Evolutionary conservation across 139 green algal species (phyloP).

Genomic region (Asterochloris sp.): DNA sequence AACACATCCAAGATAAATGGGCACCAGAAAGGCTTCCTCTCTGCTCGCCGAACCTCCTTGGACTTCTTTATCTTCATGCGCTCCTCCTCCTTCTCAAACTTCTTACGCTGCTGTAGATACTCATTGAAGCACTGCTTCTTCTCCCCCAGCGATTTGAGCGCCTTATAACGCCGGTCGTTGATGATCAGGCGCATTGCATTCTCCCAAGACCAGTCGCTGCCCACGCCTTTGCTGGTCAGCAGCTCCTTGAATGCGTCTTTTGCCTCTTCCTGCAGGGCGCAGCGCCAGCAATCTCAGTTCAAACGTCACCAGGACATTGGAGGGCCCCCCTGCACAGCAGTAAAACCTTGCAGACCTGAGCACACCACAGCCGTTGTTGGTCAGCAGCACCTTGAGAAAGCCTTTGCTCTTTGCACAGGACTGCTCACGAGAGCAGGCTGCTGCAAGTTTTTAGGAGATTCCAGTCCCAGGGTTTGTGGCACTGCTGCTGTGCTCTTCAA

Average conservation of each 20-base stretch:
- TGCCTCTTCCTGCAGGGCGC: slow-evolving; percentile 62
- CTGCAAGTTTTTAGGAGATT: too few relatives aligned
- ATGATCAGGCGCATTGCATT: slow-evolving; percentile 70
- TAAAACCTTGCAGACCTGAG: too few relatives aligned
- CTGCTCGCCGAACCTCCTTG: slow-evolving; percentile 4
- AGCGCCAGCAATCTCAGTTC: neutral
- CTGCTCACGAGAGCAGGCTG: too few relatives aligned
- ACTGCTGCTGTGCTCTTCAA: too few relatives aligned
- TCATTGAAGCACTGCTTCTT: slow-evolving; percentile 92
- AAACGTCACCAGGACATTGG: too few relatives aligned
- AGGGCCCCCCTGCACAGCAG: too few relatives aligned
- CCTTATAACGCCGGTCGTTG: slow-evolving; percentile 71
- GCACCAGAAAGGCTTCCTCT: too few relatives aligned
- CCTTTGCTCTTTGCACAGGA: too few relatives aligned
- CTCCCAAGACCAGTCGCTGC: slow-evolving; percentile 76
- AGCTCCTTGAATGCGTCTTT: slow-evolving; percentile 93
- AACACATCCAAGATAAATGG: too few relatives aligned
- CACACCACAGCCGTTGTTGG: too few relatives aligned
- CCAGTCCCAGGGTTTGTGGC: too few relatives aligned
- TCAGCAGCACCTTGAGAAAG: too few relatives aligned
- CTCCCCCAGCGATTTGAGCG: slow-evolving; percentile 85
- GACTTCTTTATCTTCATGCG: slow-evolving; percentile 27
- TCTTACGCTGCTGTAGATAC: slow-evolving; percentile 66
- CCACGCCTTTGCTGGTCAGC: slow-evolving; percentile 54
- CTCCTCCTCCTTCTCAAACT: slow-evolving; percentile 78